phyloP scores from a whole-genome alignment of 345 rosid species.

The Excoecaria agallocha region DNA sequence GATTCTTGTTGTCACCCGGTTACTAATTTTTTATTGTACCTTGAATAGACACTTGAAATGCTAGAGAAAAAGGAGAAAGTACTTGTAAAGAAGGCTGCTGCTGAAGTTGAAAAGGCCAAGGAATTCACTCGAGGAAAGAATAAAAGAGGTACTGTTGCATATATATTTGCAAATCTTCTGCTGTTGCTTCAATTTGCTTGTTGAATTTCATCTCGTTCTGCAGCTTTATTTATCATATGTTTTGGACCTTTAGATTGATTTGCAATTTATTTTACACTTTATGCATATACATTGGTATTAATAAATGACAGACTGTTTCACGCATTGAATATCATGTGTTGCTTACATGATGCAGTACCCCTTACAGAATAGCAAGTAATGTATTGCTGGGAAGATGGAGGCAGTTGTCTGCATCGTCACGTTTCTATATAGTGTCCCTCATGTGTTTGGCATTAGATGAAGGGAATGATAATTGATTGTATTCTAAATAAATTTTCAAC shows the following conservation, averaged over 20 bases:
- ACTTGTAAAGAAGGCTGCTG: constrained; percentile 62
- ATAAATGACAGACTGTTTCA: neutral
- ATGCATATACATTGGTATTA: no score
- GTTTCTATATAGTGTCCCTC: no score
- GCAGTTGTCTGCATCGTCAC: no score
- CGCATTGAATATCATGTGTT: neutral
- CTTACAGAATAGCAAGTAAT: neutral
- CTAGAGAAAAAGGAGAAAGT: constrained; percentile 89
- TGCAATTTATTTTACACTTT: neutral
- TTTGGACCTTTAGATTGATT: neutral
- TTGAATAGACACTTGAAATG: constrained; percentile 78
- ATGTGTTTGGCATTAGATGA: no score
- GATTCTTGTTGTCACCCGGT: neutral
- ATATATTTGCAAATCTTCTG: neutral
- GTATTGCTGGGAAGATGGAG: neutral
- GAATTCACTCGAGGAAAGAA: constrained; percentile 56
- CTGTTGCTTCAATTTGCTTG: neutral
- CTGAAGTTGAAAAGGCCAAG: constrained; percentile 71
- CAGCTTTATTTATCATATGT: neutral
- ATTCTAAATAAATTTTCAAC: no score
- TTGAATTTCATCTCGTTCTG: neutral
- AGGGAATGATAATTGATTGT: no score
- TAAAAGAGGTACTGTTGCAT: constrained; percentile 51
- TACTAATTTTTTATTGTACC: neutral
- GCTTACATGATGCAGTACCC: neutral